Conservation (phyloP, 306 rosid genomes). For the Casuarina glauca region DNA sequence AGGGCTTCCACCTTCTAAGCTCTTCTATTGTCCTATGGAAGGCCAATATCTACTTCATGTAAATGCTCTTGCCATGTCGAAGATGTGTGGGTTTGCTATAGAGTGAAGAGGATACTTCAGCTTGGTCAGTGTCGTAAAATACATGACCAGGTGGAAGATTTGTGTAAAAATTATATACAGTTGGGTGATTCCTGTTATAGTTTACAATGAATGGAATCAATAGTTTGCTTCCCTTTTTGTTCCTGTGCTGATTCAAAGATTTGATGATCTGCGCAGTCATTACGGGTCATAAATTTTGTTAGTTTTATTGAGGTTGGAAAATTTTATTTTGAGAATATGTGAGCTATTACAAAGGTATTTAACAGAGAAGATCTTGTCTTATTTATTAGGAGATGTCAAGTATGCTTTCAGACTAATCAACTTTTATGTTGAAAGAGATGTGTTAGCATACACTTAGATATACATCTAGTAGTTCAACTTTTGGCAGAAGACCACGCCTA, state of each 20-base stretch:
- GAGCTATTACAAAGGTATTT: no score
- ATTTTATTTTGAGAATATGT: no score
- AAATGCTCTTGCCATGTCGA: conserved; percentile 11
- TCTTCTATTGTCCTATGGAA: neutral
- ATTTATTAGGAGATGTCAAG: no score
- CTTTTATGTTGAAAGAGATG: no score
- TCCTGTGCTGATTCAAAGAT: neutral
- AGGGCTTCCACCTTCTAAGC: conserved; percentile 49
- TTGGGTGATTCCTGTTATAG: conserved; percentile 9
- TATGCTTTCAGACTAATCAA: no score
- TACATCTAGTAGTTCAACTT: neutral
- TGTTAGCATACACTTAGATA: no score
- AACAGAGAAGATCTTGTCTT: no score
- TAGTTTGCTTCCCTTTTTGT: neutral
- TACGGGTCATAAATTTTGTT: neutral
- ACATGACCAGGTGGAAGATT: conserved; percentile 11
- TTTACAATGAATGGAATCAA: conserved; percentile 10
- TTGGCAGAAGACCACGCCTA: neutral
- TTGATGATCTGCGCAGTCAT: neutral
- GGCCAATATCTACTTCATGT: conserved; percentile 8
- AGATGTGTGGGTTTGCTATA: neutral
- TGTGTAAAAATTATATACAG: conserved; percentile 10
- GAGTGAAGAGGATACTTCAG: conserved; percentile 11
- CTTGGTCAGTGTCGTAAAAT: conserved; percentile 9
- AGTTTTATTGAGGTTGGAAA: no score